A percentile compares a stretch with the other conserved stretches of the same genome.
Evolutionary conservation across 1,139 yeast species (phyloP).

Genomic region (Protomyces lactucae-debilis): DNA sequence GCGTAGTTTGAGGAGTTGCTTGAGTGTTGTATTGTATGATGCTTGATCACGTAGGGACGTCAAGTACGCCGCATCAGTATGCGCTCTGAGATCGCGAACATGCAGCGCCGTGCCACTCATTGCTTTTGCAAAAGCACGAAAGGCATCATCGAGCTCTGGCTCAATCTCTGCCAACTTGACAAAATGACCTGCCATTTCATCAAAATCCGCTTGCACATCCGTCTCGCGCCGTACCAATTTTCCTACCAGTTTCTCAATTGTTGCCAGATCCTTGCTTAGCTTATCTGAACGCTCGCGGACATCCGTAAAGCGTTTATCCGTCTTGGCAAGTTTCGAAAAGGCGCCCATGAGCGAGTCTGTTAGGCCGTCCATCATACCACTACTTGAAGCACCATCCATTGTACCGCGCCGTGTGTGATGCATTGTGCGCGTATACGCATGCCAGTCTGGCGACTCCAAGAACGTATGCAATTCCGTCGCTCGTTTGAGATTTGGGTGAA

Average conservation of each 20-base stretch:
- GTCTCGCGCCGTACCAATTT: constrained; percentile 68
- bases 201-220: constrained; percentile 68
- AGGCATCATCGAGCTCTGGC: constrained; percentile 47
- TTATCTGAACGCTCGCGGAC: constrained; percentile 78
- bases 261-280: constrained; percentile 72
- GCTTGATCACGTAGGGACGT: constrained; percentile 82
- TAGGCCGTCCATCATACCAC: constrained; percentile 53
- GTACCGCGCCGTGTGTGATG: constrained; percentile 41
- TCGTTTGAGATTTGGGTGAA: constrained; percentile 65
- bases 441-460: constrained; percentile 79
- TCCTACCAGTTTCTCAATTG: constrained; percentile 71
- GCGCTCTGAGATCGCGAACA: constrained; percentile 50
- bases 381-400: constrained; percentile 31
- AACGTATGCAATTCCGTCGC: constrained; percentile 72
- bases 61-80: constrained; percentile 73
- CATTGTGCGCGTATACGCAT: constrained; percentile 55
- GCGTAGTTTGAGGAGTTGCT: constrained; percentile 70
- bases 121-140: constrained; percentile 52
- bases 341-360: constrained; percentile 91
- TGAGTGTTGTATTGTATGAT: constrained; percentile 72
- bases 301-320: constrained; percentile 73
- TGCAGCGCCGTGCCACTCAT: constrained; percentile 46
- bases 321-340: constrained; percentile 71
- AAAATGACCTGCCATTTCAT: constrained; percentile 65
- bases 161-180: constrained; percentile 60